Evolutionary conservation across 352 stramenopile species (phyloP).

Genomic region (Globisporangium acanthophoron): DNA sequence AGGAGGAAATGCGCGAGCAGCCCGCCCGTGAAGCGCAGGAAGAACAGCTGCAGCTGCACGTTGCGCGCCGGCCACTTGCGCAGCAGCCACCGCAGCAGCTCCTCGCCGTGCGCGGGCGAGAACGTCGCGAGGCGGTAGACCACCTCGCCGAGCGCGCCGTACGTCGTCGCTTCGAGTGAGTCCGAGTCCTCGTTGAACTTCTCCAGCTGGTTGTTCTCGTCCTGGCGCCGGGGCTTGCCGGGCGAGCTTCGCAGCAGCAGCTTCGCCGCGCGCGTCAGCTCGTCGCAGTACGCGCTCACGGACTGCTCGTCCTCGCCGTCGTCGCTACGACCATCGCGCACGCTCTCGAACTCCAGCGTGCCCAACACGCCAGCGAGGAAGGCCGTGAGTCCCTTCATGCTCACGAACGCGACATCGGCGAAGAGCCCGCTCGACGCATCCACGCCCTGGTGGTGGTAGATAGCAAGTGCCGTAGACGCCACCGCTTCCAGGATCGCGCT

Average conservation of each 20-base stretch:
- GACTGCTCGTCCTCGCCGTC: constrained; percentile 16
- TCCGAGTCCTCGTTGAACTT: constrained; percentile 60
- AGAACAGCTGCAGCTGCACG: constrained; percentile 73
- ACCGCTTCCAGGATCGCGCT: constrained; percentile 30
- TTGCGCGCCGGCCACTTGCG: constrained; percentile 69
- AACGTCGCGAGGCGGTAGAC: constrained; percentile 54
- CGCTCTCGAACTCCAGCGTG: constrained; percentile 33
- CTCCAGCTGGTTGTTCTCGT: constrained; percentile 52
- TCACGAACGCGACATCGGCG: constrained; percentile 36
- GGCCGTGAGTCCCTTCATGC: constrained; percentile 48
- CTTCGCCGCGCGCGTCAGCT: constrained; percentile 44
- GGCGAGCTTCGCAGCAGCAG: constrained; percentile 55
- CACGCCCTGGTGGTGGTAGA: constrained; percentile 56
- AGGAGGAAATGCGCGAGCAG: constrained; percentile 61
- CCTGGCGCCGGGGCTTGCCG: constrained; percentile 24
- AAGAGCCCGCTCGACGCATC: constrained; percentile 9
- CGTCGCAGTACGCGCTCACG: constrained; percentile 30
- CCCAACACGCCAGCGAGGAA: constrained; percentile 46
- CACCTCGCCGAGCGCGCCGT: constrained; percentile 50
- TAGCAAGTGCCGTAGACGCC: constrained; percentile 39
- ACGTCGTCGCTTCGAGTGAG: constrained; percentile 60
- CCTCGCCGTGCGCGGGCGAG: constrained; percentile 55
- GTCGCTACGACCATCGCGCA: constrained; percentile 26
- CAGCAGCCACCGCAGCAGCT: constrained; percentile 63
- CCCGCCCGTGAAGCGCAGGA: constrained; percentile 53